Conservation (phyloP, 2,329 filamentous ascomycete genomes). For the Bisporella sp. region DNA sequence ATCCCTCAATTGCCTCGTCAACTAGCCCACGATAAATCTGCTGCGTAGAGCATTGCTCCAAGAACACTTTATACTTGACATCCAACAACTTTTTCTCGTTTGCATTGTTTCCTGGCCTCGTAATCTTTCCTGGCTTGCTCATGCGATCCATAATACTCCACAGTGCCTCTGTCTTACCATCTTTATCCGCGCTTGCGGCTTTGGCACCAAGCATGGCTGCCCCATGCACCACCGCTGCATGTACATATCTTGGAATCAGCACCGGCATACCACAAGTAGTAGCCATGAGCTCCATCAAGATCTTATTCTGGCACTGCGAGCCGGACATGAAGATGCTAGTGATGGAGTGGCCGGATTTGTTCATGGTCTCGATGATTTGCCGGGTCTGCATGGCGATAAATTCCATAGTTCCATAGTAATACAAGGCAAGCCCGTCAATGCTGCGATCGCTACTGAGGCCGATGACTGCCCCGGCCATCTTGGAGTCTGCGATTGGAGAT, state of each 20-base stretch:
- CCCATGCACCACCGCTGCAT: conserved; percentile 94
- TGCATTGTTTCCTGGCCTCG: conserved; percentile 65
- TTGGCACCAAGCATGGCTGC: conserved; percentile 97
- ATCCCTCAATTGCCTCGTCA: conserved; percentile 50
- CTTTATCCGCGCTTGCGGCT: conserved; percentile 75
- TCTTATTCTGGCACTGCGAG: conserved; percentile 91
- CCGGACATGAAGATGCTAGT: conserved; percentile 97
- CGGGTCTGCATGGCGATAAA: conserved; percentile 96
- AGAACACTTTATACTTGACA: conserved; percentile 91
- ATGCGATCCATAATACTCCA: conserved; percentile 98
- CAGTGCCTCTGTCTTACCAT: conserved; percentile 75
- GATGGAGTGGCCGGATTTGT: conserved; percentile 79
- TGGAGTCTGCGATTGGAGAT: conserved; percentile 84
- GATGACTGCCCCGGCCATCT: conserved; percentile 86
- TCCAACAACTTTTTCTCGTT: conserved; percentile 73
- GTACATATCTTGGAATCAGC: conserved; percentile 85
- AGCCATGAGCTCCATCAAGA: conserved; percentile 86
- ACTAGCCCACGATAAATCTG: conserved; percentile 73
- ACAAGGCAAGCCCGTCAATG: conserved; percentile 77
- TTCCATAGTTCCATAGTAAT: conserved; percentile 96
- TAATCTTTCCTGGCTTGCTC: conserved; percentile 85
- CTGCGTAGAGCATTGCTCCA: conserved; percentile 86
- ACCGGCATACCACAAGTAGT: conserved; percentile 90
- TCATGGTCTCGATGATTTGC: conserved; percentile 94
- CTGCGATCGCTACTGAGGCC: conserved; percentile 83